phyloP scores from a whole-genome alignment of 345 rosid species.

The Alliaria petiolata region DNA sequence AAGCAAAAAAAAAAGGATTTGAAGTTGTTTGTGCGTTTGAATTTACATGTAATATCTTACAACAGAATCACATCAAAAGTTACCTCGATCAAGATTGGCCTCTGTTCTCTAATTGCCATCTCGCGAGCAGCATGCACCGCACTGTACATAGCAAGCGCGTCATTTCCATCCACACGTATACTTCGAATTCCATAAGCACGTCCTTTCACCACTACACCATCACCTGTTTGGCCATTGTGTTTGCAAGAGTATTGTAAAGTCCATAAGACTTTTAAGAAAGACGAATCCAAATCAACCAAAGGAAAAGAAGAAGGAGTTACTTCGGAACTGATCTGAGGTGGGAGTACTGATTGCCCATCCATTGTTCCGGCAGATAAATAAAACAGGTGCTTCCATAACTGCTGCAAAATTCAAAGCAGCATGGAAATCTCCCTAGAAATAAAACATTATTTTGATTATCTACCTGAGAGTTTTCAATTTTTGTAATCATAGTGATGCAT shows the following conservation, averaged over 20 bases:
- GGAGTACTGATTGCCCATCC: slow-evolving; percentile 96
- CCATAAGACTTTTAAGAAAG: not conserved
- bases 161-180: slow-evolving; percentile 90
- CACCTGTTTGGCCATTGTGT: too few species aligned
- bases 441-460: not conserved
- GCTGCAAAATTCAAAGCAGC: slow-evolving; percentile 74
- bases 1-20: not conserved
- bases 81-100: slow-evolving; percentile 87
- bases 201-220: slow-evolving; percentile 79
- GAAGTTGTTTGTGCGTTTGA: not conserved
- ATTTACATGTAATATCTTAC: not conserved
- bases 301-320: slow-evolving; percentile 32
- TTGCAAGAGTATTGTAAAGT: slow-evolving; percentile 7
- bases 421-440: slow-evolving; percentile 75
- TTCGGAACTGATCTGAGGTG: slow-evolving; percentile 77
- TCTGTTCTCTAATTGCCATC: slow-evolving; percentile 63
- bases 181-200: slow-evolving; percentile 81
- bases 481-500: not conserved
- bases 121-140: slow-evolving; percentile 72
- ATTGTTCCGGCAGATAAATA: slow-evolving; percentile 81
- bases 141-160: slow-evolving; percentile 82
- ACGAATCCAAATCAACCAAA: not conserved
- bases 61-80: not conserved
- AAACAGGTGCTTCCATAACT: slow-evolving; percentile 74
- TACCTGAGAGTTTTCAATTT: not conserved